Evolutionary conservation across 306 rosid genomes (phyloP).

Genomic region (Pterocarpus santalinus): DNA sequence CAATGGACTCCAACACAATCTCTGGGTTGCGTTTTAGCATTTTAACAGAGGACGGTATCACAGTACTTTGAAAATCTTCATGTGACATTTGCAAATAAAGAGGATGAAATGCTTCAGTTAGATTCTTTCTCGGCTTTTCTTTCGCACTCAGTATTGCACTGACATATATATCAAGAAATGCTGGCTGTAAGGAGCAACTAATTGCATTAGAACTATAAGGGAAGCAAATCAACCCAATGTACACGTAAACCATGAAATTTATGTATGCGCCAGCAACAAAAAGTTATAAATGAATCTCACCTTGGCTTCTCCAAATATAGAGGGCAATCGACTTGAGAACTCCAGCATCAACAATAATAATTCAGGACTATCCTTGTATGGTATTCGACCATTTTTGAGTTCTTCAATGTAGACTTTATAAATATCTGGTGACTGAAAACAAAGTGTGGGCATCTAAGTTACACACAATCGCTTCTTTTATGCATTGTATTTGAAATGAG

Average conservation of each 20-base stretch:
- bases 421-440: conserved; percentile 70
- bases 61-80: conserved; percentile 79
- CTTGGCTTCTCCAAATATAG: conserved; percentile 74
- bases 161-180: conserved; percentile 86
- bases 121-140: conserved; percentile 82
- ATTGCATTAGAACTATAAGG: conserved; percentile 34
- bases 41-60: conserved; percentile 86
- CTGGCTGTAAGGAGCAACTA: conserved; percentile 65
- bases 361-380: conserved; percentile 81
- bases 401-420: conserved; percentile 76
- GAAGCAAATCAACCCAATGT: conserved; percentile 26
- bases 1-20: conserved; percentile 92
- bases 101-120: conserved; percentile 82
- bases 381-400: conserved; percentile 67
- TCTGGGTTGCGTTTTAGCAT: conserved; percentile 99
- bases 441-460: conserved; percentile 22
- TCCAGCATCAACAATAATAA: conserved; percentile 73
- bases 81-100: conserved; percentile 77
- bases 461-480: background rate
- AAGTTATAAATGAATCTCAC: conserved; percentile 50
- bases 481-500: background rate
- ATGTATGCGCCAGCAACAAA: background rate
- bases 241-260: background rate
- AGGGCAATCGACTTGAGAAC: conserved; percentile 63
- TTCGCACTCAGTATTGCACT: conserved; percentile 78